Evolutionary conservation across 306 rosid species (phyloP).

Genomic region (Gastrolobium villosum): DNA sequence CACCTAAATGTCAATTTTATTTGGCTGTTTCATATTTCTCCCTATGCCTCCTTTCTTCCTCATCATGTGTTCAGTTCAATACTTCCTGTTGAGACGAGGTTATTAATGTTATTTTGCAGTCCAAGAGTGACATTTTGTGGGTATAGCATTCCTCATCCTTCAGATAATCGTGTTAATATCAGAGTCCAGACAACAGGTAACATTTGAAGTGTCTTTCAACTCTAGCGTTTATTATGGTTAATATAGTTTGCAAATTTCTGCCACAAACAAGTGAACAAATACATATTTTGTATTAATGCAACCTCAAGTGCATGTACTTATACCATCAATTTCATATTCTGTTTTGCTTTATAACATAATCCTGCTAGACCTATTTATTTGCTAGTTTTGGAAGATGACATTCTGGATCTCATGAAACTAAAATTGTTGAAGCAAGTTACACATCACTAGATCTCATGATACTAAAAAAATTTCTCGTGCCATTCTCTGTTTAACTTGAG

Average conservation of each 20-base stretch:
- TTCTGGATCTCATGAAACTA: neutral
- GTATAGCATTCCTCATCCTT: conserved; percentile 86
- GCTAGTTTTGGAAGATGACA: conserved; percentile 8
- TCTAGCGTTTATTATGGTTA: conserved; percentile 1
- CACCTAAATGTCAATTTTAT: neutral
- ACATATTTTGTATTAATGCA: neutral
- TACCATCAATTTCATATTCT: neutral
- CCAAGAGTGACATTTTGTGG: conserved; percentile 72
- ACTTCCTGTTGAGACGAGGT: conserved; percentile 22
- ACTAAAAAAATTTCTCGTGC: neutral
- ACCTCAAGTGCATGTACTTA: neutral
- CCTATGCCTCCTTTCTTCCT: neutral
- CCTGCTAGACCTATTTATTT: neutral
- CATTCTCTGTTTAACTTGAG: neutral
- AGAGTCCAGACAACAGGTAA: conserved; percentile 79
- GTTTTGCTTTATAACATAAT: neutral
- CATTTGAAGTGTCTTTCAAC: neutral
- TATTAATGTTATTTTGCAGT: conserved; percentile 56
- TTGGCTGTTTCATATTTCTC: neutral
- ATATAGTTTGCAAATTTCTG: neutral
- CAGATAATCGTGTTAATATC: conserved; percentile 72
- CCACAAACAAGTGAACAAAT: conserved; percentile 12
- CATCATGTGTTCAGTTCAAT: neutral
- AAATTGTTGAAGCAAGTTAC: neutral
- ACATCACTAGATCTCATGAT: neutral